Base-by-base conservation (phyloP, 371 early-diverging fungal species). In the Mucor sp. region DNA sequence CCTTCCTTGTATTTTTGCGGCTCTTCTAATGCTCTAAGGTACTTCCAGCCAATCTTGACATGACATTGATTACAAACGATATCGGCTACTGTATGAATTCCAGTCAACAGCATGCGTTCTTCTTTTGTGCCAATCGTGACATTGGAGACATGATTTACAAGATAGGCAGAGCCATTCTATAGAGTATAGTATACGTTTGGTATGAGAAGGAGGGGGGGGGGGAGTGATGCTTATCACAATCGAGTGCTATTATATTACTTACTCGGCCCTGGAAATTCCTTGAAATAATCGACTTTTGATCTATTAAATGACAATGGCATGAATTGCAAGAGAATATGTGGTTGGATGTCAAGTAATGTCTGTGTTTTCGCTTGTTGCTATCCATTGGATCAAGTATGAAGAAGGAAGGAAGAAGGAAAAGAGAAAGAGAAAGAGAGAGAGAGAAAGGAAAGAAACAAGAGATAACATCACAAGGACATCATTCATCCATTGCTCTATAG, bases 1-100 rank as follows among this genome's bases (percentile, higher is more conserved):
- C 93, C 93, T 64, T 91, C 91, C 65, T 93, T 93, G 80, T 93
- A 93, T 67, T 86, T 88, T 78, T 93, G 90, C 15, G 81, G 76
- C 25, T 85, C 84, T 63, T 91, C 91, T 66, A 81, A 87, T 12
- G 93, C 90, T 50, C 48, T 33, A 4, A 67, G 37, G 23, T 71
- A 71, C 33, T 67, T 71, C 71, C 94, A 94, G 5, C 95, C 95
- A n/a, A 95, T 72, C 27, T 87, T 81, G 19, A 81, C 70, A 32
- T 83, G 76, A 60, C 94, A 93, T 33, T 81, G 70, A 8, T 66
- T 79, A 71, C 95, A 94, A 28, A 70, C 69, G 30, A 94, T 89
- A 70, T 95, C 94, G 4, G 89, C 83, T 6, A 95, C 93, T 11
- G 87, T 86, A 68, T 95, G 95, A 48, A 92, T 74, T 1, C 95